These are phyloP conservation scores for Phyllosticta capitalensis DNA, from an alignment of 2,329 filamentous ascomycete genomes.

Conservation along the genomic window DNA sequence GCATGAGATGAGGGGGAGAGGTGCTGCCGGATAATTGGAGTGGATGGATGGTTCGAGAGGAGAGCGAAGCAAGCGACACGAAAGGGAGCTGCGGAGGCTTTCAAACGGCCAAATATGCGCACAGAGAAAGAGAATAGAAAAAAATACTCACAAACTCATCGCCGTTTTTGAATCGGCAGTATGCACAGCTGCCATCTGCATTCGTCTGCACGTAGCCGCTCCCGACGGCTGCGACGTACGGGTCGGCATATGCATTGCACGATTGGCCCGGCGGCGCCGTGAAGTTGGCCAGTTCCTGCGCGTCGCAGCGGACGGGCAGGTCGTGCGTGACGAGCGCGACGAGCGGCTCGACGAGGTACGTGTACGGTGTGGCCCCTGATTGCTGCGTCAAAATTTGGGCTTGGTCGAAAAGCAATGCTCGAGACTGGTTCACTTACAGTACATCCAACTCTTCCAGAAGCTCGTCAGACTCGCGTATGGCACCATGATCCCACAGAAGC, in stretches of 20 bases:
- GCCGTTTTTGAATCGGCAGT: conserved; percentile 53
- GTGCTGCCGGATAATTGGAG: too few species aligned
- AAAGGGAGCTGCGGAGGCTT: too few species aligned
- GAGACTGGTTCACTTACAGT: conserved; percentile 14
- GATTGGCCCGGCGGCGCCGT: conserved; percentile 47
- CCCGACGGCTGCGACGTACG: conserved; percentile 44
- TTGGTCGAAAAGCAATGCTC: conserved; percentile 3
- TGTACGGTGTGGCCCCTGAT: conserved; percentile 52
- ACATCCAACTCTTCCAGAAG: conserved; percentile 52
- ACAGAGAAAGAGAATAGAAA: too few species aligned
- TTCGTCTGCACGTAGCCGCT: conserved; percentile 50
- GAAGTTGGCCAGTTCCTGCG: conserved; percentile 52
- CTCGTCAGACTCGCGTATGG: conserved; percentile 51
- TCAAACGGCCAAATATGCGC: too few species aligned
- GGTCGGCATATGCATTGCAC: conserved; percentile 50
- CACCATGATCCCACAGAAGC: conserved; percentile 67
- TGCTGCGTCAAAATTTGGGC: conserved; percentile 42
- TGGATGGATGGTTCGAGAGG: too few species aligned
- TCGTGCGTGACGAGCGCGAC: conserved; percentile 47
- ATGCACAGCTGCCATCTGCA: conserved; percentile 50
- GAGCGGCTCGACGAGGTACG: conserved; percentile 56
- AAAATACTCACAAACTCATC: conserved; percentile 41
- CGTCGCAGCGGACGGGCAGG: conserved; percentile 46
- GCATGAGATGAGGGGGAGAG: neutral
- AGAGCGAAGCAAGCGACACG: too few species aligned